These are phyloP conservation scores for Botryotinia globosa DNA, from an alignment of 2,329 filamentous ascomycete genomes.

Conservation along the genomic window DNA sequence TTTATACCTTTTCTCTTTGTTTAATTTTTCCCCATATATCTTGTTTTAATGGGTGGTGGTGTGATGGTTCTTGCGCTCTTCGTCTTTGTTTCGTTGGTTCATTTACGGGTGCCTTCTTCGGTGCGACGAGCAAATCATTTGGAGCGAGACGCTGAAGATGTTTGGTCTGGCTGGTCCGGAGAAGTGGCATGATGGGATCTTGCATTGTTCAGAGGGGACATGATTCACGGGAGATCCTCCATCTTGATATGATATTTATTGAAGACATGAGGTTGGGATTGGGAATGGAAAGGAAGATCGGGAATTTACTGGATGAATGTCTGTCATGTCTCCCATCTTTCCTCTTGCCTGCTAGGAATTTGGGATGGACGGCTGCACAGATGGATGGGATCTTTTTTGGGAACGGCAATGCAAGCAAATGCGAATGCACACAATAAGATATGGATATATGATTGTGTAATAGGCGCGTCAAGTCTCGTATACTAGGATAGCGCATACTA, in stretches of 20 bases:
- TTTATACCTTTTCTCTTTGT: conserved; percentile 21
- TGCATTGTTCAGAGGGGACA: conserved; percentile 8
- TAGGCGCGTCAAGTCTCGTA: conserved; percentile 1
- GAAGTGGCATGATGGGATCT: conserved; percentile 7
- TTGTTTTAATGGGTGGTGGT: conserved; percentile 18
- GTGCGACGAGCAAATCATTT: conserved; percentile 15
- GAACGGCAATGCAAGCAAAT: conserved; percentile 7
- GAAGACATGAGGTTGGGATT: conserved; percentile 20
- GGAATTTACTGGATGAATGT: neutral
- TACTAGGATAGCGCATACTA: neutral
- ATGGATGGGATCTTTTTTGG: conserved; percentile 12
- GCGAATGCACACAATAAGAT: conserved; percentile 13
- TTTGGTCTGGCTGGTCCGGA: conserved; percentile 22
- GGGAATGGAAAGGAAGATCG: conserved; percentile 2
- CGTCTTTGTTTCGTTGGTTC: conserved; percentile 1
- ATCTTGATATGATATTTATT: conserved; percentile 19
- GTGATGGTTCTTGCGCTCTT: conserved; percentile 3
- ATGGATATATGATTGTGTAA: conserved; percentile 22
- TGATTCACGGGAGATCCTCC: conserved; percentile 12
- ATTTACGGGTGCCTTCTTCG: conserved; percentile 17
- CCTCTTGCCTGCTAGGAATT: neutral
- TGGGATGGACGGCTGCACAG: neutral
- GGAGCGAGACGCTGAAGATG: conserved; percentile 2
- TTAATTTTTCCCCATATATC: conserved; percentile 13
- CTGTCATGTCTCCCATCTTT: neutral